Evolutionary conservation across 2,329 filamentous ascomycete species (phyloP), one percentile per base, ranked within the genome.

Genomic region (Pseudogymnoascus sp.): DNA sequence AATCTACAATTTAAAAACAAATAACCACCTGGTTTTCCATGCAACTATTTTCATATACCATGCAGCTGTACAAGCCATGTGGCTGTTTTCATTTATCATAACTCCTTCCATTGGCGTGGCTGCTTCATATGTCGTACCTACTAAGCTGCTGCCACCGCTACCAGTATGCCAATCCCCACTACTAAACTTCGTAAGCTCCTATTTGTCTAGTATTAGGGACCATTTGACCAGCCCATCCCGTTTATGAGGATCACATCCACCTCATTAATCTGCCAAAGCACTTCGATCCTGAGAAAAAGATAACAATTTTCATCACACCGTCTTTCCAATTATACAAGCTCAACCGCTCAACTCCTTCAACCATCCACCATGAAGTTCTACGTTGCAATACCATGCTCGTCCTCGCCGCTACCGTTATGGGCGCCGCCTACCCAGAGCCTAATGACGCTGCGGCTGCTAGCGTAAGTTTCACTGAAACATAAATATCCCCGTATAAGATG

Each of bases 401-500:
- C 63, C 61, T 70, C 68, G 40, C 70, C 70, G 63, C 69, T 71
- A 16, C 72, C 68, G 65, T 73, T 75, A 61, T 74, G 73, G 33
- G 76, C 74, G 59, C 78, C 80, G 63, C 26, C 2, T 26, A 2
- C 26, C 26, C 26, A 26, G 26, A 26, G 26, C 26, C 26, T 6
- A 26, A 26, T 26, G 26, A 26, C 26, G 26, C 26, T 6, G 26
- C 26, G 4, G 26, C 26, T 6, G 26, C 26, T 6, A 6, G 6
- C 26, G 26, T 26, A 26, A 26, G 26, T 26, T 26, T 26, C 26
- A 4, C 4, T 5, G 26, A 6, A 26, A 2, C 26, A 6, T 1
- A 26, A 82, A 79, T 66, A 82, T 82, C 64, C 82, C 81, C 62
- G 16, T 21, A 11, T 1, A 24, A 44, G 10, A 24, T 13, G 19